Conservation (phyloP, 2,329 filamentous ascomycete species). For the Ophiocordyceps robertsii region DNA sequence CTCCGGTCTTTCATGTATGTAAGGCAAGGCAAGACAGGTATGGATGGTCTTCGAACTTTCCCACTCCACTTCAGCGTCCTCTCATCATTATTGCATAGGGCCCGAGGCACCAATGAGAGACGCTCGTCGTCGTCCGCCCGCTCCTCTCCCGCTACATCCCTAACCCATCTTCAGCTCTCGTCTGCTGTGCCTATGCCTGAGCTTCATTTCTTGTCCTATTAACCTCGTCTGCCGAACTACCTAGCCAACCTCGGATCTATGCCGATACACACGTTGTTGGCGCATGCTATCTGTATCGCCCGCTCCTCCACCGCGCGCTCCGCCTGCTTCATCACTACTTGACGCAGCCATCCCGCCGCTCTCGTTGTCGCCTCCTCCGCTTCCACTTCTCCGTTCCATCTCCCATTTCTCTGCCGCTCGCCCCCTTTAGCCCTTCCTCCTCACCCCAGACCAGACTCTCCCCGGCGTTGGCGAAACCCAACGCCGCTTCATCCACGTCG, state of each 20-base stretch:
- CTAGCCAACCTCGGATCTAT: background rate
- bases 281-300: background rate
- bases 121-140: background rate
- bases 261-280: background rate
- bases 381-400: background rate
- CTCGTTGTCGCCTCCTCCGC: background rate
- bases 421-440: background rate
- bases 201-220: background rate
- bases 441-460: background rate
- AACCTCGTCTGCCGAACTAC: background rate
- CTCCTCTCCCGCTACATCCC: background rate
- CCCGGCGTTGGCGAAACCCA: background rate
- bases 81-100: constrained; percentile 1
- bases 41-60: background rate
- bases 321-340: no score
- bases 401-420: background rate
- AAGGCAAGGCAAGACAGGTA: background rate
- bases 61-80: constrained; percentile 1
- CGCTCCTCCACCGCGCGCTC: no score
- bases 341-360: background rate
- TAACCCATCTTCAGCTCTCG: background rate
- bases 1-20: background rate
- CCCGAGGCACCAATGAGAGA: background rate
- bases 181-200: background rate
- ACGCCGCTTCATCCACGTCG: background rate